Percentiles rank a stretch among this genome's conserved stretches.
phyloP scores from a whole-genome alignment of 768 basidiomycete species.

The Gloeopeniophorella convolvens region DNA sequence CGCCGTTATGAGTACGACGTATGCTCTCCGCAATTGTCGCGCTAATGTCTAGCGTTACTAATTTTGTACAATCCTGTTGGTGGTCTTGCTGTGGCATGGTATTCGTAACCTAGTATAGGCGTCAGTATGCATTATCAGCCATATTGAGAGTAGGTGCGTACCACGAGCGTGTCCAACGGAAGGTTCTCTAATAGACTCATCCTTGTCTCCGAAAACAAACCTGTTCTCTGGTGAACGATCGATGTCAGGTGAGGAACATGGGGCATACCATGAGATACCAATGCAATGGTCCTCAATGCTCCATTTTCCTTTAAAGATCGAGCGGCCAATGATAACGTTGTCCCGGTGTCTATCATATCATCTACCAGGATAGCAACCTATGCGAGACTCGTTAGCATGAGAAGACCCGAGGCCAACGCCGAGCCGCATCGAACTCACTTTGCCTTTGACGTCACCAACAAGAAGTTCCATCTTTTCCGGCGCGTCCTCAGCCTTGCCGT shows the following conservation, averaged over 20 bases:
- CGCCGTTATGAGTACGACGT: constrained; percentile 88
- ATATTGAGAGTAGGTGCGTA: constrained; percentile 33
- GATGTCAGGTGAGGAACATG: constrained; percentile 10
- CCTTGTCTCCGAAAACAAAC: constrained; percentile 72
- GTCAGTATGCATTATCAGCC: not conserved
- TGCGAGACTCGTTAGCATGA: constrained; percentile 10
- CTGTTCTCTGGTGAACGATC: constrained; percentile 31
- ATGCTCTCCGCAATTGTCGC: constrained; percentile 94
- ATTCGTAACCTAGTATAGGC: constrained; percentile 71
- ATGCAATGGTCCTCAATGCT: constrained; percentile 76
- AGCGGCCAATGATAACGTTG: constrained; percentile 79
- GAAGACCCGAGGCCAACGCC: not conserved
- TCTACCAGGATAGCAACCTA: constrained; percentile 93
- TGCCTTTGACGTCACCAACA: constrained; percentile 90
- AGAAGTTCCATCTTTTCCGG: constrained; percentile 87
- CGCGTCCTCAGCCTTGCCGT: constrained; percentile 54
- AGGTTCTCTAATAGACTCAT: constrained; percentile 61
- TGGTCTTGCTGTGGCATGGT: constrained; percentile 83
- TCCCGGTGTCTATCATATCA: constrained; percentile 97
- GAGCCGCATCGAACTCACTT: constrained; percentile 39
- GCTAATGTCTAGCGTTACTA: constrained; percentile 86
- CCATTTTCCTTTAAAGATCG: constrained; percentile 86
- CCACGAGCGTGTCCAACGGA: constrained; percentile 82
- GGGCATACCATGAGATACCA: constrained; percentile 83
- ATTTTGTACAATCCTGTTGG: constrained; percentile 55